Percentiles rank a stretch among this genome's conserved stretches.
Conservation (phyloP, 192 early-diverging fungal species). For the Nowakowskiella sp. region DNA sequence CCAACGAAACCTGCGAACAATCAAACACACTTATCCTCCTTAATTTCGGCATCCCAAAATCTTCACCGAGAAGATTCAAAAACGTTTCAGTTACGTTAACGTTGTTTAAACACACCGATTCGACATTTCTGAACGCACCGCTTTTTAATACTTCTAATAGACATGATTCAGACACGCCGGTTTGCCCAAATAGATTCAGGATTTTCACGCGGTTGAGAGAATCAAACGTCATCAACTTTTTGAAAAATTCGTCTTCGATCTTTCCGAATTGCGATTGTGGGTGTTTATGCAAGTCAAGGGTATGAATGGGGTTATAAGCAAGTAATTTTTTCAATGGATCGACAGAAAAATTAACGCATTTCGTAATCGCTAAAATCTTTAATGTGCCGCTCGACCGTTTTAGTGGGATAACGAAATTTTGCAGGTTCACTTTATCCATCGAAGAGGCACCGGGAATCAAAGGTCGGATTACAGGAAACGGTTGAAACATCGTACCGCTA, state of each 20-base stretch:
- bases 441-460: background rate
- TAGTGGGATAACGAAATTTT: background rate
- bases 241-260: conserved; percentile 25
- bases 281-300: conserved; percentile 42
- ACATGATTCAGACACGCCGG: conserved; percentile 3
- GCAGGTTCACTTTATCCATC: background rate
- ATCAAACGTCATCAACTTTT: conserved; percentile 8
- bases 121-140: conserved; percentile 1
- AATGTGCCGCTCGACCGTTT: conserved; percentile 15
- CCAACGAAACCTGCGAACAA: conserved; percentile 7
- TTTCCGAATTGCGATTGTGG: conserved; percentile 29
- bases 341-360: conserved; percentile 29
- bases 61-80: conserved; percentile 3
- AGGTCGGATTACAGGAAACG: background rate
- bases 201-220: conserved; percentile 14
- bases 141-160: conserved; percentile 4
- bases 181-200: conserved; percentile 43
- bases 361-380: conserved; percentile 31
- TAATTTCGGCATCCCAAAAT: conserved; percentile 7
- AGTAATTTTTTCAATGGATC: conserved; percentile 19
- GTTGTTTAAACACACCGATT: conserved; percentile 17
- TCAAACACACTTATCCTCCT: conserved; percentile 13
- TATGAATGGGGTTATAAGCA: conserved; percentile 17
- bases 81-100: conserved; percentile 4
- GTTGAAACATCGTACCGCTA: conserved; percentile 5